Evolutionary conservation across 768 basidiomycete species (phyloP), one percentile per base, ranked within the genome.

Genomic region (Gloeophyllum trabeum): DNA sequence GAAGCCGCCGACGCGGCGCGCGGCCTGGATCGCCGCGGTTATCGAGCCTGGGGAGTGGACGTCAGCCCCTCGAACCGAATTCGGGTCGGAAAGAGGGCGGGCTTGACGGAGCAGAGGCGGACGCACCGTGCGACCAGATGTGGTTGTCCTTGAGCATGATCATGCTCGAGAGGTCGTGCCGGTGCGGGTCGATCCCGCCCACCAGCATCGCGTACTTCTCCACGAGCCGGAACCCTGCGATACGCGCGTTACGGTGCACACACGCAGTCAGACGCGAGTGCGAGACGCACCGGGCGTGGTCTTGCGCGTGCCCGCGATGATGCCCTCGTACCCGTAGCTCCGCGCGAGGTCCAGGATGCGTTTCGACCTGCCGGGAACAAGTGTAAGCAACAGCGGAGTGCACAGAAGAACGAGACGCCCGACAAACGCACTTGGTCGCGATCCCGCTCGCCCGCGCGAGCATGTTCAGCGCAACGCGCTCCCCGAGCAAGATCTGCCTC

Each of bases 111-210:
- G 5, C 20, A 21, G 23, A 3, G n/a, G n/a, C n/a, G n/a, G 20
- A 41, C 70, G 46, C 54, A 81, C 92, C 92, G 34, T 81, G 86
- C 3, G 92, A 94, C 93, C 92, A 97, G 56, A 98, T 88, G 57
- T 99, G 96, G 58, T 99, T 99, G 54, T 99, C 96, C 62, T 98
- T 98, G 54, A 99, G 76, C 96, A 99, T 99, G 55, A 99, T 93
- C 96, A 99, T 98, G 57, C 86, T 88, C 22, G 88, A 92, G n/a
- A 98, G 71, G 60, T 98, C 93, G 51, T 96, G 83, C 19, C 96
- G 77, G 65, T 99, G 96, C 6, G 88, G 67, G 57, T 99, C 94
- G 52, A 97, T 84, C 4, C 96, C 96, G 14, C 96, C 96, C 12
- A 98, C 89, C 35, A 98, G 63, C 96, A 99, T 98, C 3, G 82